Base-by-base conservation (phyloP, 1,284 basidiomycete genomes). In the Cryptococcus hybrid region DNA sequence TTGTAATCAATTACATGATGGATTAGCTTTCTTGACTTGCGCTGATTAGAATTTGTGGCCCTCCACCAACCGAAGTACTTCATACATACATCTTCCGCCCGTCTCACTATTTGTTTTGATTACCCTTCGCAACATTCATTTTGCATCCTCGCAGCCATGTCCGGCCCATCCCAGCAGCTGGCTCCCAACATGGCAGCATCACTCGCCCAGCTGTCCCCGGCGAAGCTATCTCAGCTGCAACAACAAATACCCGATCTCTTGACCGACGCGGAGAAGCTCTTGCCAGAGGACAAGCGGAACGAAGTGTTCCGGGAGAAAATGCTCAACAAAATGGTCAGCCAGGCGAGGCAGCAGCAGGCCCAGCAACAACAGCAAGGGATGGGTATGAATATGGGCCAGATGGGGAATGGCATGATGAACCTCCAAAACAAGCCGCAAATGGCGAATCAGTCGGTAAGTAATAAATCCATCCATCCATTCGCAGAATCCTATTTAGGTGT, bases 261-360 rank as follows among this genome's bases (percentile, higher is more conserved):
- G n/a, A 62, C 60, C 5, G 61, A 66, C 1, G 62, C 56, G 7
- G 73, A 75, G 56, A 59, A 56, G 47, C 49, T 56, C 18, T 52
- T 75, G 9, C 70, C 73, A 3, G 62, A 65, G 3, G 58, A 63
- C 11, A 58, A 61, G 47, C 47, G 58, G 35, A 55, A 57, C 18
- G 55, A 60, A 18, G 35, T 66, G 9, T 52, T 68, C 15, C 38
- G 55, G 11, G 43, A 47, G 9, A 64, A 59, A 53, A 57, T 66
- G 58, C 48, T 50, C 2, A 52, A 35, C 12, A 30, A 58, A 11
- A 58, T 67, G 54, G 54, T 48, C 30, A 50, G 46, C 39, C 58
- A 60, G 38, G 49, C 50, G 34, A 44, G 51, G 35, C 56, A 55
- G 36, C 59, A 60, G 45, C 43, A 50, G 44, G 36, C 36, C 2